These are phyloP conservation scores for Chrysanthemum makinoi DNA, from an alignment of 129 eudicot genomes.

Conservation along the genomic window DNA sequence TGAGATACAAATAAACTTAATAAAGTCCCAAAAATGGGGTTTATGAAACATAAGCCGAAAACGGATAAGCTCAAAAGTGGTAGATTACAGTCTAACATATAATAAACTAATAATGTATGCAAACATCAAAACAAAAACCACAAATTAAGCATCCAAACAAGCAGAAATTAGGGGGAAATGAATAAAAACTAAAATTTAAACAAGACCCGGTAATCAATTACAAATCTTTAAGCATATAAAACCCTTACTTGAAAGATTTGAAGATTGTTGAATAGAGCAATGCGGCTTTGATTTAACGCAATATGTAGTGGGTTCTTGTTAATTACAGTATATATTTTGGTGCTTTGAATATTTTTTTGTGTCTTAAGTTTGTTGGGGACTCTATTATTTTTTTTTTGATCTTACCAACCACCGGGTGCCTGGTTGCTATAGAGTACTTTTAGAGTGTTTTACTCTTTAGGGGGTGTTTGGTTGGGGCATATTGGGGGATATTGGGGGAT, in stretches of 20 bases:
- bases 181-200: background rate
- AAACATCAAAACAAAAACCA: constrained; percentile 7
- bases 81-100: background rate
- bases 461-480: no score
- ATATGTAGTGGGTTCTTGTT: background rate
- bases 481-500: no score
- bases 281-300: constrained; percentile 23
- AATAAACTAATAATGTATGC: background rate
- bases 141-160: constrained; percentile 1
- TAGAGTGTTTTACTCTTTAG: no score
- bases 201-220: background rate
- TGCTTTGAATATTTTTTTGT: background rate
- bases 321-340: background rate
- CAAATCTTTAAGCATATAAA: background rate
- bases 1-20: no score
- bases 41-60: no score
- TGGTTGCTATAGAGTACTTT: background rate
- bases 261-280: background rate
- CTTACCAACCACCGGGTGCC: constrained; percentile 19
- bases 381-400: background rate
- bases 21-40: no score
- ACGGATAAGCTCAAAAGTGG: no score
- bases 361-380: background rate
- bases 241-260: constrained; percentile 9
- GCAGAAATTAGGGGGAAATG: background rate